Conservation (phyloP, 331 rosid species). For the Erythrophleum ivorense region DNA sequence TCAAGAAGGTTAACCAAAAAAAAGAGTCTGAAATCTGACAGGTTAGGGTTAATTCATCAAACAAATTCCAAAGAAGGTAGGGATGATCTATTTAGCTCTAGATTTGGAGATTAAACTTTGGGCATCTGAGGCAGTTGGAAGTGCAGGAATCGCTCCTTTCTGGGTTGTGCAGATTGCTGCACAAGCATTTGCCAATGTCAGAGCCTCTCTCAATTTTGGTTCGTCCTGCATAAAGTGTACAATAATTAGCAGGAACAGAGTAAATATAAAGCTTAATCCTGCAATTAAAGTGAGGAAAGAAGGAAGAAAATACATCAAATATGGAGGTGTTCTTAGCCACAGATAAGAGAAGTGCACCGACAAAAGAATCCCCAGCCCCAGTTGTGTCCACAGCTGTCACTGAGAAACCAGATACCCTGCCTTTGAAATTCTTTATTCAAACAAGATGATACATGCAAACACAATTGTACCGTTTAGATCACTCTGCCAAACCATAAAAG, state of each 20-base stretch:
- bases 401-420: constrained; percentile 60
- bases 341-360: constrained; percentile 59
- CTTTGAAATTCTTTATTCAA: constrained; percentile 57
- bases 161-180: constrained; percentile 69
- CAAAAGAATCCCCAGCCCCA: constrained; percentile 82
- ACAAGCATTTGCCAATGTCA: constrained; percentile 66
- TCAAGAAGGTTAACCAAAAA: neutral
- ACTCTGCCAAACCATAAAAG: neutral
- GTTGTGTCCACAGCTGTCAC: constrained; percentile 68
- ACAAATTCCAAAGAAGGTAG: neutral
- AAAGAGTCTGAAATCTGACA: neutral
- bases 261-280: neutral
- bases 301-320: constrained; percentile 48
- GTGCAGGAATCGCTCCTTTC: constrained; percentile 82
- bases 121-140: constrained; percentile 57
- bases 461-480: neutral
- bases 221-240: constrained; percentile 48
- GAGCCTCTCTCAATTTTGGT: constrained; percentile 61
- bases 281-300: neutral
- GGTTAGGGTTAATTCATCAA: neutral
- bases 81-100: constrained; percentile 36
- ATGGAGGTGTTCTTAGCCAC: constrained; percentile 52
- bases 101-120: constrained; percentile 47
- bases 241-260: neutral
- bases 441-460: neutral